Evolutionary conservation across 148 eudicot species (phyloP), one percentile per base, ranked within the genome.

Genomic region (Silene latifolia): DNA sequence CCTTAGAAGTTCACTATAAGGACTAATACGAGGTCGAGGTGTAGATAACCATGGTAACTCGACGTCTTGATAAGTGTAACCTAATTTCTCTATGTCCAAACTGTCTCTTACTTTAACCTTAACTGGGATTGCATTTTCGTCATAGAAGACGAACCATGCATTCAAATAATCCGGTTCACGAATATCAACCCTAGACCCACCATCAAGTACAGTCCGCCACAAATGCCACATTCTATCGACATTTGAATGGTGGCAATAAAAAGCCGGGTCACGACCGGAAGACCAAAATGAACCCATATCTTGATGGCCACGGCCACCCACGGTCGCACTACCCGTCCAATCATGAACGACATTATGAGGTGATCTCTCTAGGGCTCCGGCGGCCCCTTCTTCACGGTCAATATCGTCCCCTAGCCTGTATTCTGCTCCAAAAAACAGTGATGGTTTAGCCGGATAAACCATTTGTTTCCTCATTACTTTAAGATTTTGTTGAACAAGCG

Each of bases 221-320:
- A 67, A 8, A 12, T 20, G 8, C 78, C 78, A 75, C 60, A 67
- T 18, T 21, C 72, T 29, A 12, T 75, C 78, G 15, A 66, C 64
- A 35, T 75, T 75, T 3, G 78, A 46, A 39, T 75, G 78, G 24
- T 75, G 78, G 19, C 71, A 35, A 23, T 75, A 75, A 19, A 75
- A 75, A n/a, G 56, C 7, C 4, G 78, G 60, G 53, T 75, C 78
- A 4, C 78, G 71, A 0, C 20, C 78, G 0, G 72, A 13, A 1
- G 64, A 54, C 39, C 42, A 75, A 10, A 75, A 67, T 0, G 72
- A 32, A 3, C 71, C 72, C 72, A 67, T 66, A 27, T 65, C 64
- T 20, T 63, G 61, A 14, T 15, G 11, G 7, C 72, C 64, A 8
- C 12, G 13, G 0, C n/a, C n/a, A n/a, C n/a, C n/a, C n/a, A 48